A percentile compares a stretch with the other conserved stretches of the same genome.
Evolutionary conservation across 176 grass and related monocot genomes (phyloP).

Genomic region (Oryza punctata): DNA sequence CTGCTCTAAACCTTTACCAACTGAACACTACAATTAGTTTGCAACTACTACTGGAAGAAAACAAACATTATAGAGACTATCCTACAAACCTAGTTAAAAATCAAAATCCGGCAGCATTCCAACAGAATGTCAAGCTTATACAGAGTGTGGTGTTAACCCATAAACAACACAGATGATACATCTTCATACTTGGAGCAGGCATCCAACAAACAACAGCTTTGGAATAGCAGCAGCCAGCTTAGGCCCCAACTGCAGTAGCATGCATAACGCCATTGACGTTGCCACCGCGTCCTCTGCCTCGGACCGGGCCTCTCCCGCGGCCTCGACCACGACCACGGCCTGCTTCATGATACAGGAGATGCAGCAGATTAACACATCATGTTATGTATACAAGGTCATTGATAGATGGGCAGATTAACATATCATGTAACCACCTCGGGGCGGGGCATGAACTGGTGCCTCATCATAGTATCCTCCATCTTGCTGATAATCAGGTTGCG

Average conservation of each 20-base stretch:
- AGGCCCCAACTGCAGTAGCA: conserved; percentile 24
- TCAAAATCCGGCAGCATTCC: conserved; percentile 62
- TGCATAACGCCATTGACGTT: conserved; percentile 36
- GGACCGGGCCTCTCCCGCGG: conserved; percentile 55
- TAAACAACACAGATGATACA: conserved; percentile 66
- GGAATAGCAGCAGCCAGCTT: conserved; percentile 28
- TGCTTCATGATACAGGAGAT: conserved; percentile 18
- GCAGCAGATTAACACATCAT: background rate
- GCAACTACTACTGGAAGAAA: conserved; percentile 49
- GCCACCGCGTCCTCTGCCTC: conserved; percentile 60
- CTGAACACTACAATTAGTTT: conserved; percentile 81
- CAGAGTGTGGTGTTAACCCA: conserved; percentile 61
- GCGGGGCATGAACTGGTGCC: conserved; percentile 51
- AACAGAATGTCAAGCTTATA: conserved; percentile 73
- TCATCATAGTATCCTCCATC: conserved; percentile 70
- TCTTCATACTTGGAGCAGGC: conserved; percentile 81
- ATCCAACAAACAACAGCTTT: conserved; percentile 48
- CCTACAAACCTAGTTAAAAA: conserved; percentile 61
- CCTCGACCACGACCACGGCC: conserved; percentile 55
- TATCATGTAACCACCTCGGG: conserved; percentile 47
- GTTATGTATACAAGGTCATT: background rate
- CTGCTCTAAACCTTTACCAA: conserved; percentile 80
- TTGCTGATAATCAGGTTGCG: conserved; percentile 71
- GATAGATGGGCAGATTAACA: background rate
- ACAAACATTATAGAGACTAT: conserved; percentile 54